Evolutionary conservation across 1,284 basidiomycete species (phyloP), one percentile per base, ranked within the genome.

Genomic region (Caloboletus inedulis): DNA sequence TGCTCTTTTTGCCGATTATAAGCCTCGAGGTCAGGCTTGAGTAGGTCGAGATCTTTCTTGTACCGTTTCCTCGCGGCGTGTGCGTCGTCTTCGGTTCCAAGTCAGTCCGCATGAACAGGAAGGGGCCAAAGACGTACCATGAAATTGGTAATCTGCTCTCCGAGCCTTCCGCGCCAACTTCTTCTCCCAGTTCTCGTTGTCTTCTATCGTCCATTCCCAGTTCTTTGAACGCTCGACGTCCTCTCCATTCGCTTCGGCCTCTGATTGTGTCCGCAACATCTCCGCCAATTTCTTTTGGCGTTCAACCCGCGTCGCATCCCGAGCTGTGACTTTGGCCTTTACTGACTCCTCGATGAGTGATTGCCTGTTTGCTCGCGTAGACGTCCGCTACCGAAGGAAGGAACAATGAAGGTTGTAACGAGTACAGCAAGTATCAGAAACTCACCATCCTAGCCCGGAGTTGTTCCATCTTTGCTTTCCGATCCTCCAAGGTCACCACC

Each of bases 1-100:
- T 88, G 74, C 61, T 91, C 91, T 65, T 94, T 95, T 71, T 94
- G 91, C 53, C 80, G 78, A 62, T 90, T 90, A 73, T 99, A 98
- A 2, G 82, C 79, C 13, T 79, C 65, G 7, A 96, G 69, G 67
- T 98, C 89, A 1, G 93, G 91, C 66, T 96, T 96, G 58, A 98
- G 81, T 25, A 78, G 72, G 65, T 91, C 86, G 33, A 98, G 72
- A 59, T 95, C 89, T 61, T 95, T 92, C 76, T 94, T 93, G 72
- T 99, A 99, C 60, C 86, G 80, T 62, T 89, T 80, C 60, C 91
- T 82, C 2, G 94, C 93, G 19, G 90, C 87, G 65, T 97, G 87
- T 18, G 90, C 85, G 59, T 93, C 92, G 69, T 98, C 96, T 94
- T 64, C 10, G 5, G 16, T 21, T 27, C 43, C 30, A 29, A 6